Conservation (phyloP, 148 eudicot genomes). For the Linanthus parryae region DNA sequence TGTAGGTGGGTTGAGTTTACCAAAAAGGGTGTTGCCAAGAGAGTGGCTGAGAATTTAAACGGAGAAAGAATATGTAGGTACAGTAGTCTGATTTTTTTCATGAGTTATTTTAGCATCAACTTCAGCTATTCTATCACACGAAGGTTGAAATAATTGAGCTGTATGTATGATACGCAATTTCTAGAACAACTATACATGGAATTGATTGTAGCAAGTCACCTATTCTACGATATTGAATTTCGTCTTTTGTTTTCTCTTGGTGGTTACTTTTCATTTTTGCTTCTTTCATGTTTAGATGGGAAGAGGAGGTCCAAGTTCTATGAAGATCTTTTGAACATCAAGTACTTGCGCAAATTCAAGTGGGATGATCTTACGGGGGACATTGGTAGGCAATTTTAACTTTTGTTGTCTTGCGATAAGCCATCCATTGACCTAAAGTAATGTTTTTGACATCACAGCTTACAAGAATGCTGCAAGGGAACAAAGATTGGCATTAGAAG, state of each 20-base stretch:
- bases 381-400: conserved; percentile 36
- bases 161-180: neutral
- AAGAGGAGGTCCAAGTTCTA: conserved; percentile 72
- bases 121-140: neutral
- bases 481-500: conserved; percentile 72
- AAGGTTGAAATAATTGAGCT: neutral
- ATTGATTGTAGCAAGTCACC: neutral
- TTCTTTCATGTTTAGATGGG: conserved; percentile 50
- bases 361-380: conserved; percentile 94
- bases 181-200: neutral
- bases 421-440: conserved; percentile 11
- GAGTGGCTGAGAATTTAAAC: conserved; percentile 68
- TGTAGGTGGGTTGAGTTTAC: conserved; percentile 95
- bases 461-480: conserved; percentile 61
- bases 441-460: conserved; percentile 31
- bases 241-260: neutral
- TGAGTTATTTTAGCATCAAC: no score
- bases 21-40: conserved; percentile 64
- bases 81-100: neutral
- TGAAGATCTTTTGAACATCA: conserved; percentile 87
- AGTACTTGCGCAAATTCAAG: conserved; percentile 91
- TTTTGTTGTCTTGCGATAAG: neutral
- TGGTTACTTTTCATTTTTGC: neutral
- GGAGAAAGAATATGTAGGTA: conserved; percentile 77
- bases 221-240: neutral